These are phyloP conservation scores for Phytophthora melonis DNA, from an alignment of 352 stramenopile genomes.

Conservation along the genomic window DNA sequence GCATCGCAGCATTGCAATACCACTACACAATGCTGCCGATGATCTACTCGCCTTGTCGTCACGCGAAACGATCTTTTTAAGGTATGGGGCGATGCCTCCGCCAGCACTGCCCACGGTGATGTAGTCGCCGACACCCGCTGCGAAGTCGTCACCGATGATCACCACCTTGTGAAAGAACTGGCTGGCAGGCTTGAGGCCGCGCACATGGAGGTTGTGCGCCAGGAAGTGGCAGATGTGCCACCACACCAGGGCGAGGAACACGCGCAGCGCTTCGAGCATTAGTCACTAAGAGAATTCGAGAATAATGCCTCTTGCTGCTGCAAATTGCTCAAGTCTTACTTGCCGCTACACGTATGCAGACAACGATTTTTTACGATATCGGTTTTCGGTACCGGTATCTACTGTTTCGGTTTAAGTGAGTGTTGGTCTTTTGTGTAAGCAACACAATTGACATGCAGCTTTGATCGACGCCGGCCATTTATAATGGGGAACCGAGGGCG, in stretches of 20 bases:
- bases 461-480: background rate
- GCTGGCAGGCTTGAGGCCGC: conserved; percentile 56
- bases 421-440: too few species aligned
- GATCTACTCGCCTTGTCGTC: conserved; percentile 66
- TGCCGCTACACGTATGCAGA: too few species aligned
- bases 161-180: conserved; percentile 88
- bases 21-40: background rate
- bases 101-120: conserved; percentile 58
- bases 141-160: conserved; percentile 88
- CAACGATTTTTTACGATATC: too few species aligned
- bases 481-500: conserved; percentile 73
- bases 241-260: conserved; percentile 74
- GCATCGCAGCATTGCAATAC: background rate
- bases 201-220: conserved; percentile 47
- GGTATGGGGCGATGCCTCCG: conserved; percentile 63
- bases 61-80: conserved; percentile 54
- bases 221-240: conserved; percentile 71
- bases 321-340: too few species aligned
- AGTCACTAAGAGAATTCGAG: conserved; percentile 5
- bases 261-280: conserved; percentile 53
- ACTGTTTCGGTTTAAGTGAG: too few species aligned
- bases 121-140: conserved; percentile 80
- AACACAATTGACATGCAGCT: too few species aligned
- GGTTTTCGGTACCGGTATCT: too few species aligned
- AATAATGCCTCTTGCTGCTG: too few species aligned